Conservation (phyloP, 805 yeast genomes). For the Ogataea zsoltii region DNA sequence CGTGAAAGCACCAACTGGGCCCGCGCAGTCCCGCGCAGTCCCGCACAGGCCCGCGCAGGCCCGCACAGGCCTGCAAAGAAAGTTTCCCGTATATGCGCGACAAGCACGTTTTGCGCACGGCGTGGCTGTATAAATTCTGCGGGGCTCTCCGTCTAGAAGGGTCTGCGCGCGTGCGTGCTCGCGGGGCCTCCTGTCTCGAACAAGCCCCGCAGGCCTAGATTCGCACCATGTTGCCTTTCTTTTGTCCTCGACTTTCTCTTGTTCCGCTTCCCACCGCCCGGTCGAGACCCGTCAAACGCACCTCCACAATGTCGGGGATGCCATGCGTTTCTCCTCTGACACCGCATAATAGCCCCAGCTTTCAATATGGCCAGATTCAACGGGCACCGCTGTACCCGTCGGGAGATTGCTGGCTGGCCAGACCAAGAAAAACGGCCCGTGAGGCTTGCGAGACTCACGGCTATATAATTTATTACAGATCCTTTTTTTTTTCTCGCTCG, state of each 20-base stretch:
- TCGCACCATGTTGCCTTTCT: background rate
- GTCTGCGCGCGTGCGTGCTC: no score
- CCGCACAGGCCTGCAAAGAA: no score
- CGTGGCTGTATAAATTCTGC: no score
- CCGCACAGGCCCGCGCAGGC: no score
- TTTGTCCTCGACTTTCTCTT: background rate
- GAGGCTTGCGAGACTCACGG: background rate
- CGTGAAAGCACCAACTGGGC: no score
- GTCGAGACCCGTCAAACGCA: constrained; percentile 3
- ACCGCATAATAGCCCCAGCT: background rate
- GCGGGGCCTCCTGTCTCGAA: no score
- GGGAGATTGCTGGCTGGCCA: background rate
- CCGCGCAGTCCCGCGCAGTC: no score
- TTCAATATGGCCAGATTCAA: background rate
- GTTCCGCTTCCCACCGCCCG: background rate
- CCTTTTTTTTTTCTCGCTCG: background rate
- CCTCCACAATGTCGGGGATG: constrained; percentile 2
- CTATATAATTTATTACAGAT: constrained; percentile 1
- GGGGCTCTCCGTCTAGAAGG: no score
- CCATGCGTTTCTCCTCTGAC: background rate
- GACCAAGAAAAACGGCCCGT: background rate
- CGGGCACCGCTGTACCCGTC: no score
- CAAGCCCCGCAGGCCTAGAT: background rate
- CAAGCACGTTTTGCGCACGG: no score
- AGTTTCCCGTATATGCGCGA: no score